Conservation (phyloP, 176 grass and related monocot genomes). For the Raddia distichophylla region DNA sequence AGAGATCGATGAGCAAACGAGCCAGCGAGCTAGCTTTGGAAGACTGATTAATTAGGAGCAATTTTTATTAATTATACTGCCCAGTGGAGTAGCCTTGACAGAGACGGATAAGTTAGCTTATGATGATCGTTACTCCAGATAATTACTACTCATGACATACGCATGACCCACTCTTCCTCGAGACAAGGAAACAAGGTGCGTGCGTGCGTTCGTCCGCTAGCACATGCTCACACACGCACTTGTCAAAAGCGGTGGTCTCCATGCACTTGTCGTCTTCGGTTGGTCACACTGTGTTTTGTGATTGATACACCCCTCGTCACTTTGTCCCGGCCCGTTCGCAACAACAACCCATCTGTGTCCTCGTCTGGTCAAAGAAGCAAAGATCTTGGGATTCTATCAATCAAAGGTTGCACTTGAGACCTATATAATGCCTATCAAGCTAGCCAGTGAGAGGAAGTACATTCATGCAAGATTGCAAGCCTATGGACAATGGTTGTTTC, state of each 20-base stretch:
- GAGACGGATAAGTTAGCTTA: too few relatives aligned
- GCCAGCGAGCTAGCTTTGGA: too few relatives aligned
- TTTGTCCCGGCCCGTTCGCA: background rate
- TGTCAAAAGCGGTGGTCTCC: conserved; percentile 36
- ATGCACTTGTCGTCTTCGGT: conserved; percentile 29
- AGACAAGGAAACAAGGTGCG: conserved; percentile 2
- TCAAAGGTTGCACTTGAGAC: background rate
- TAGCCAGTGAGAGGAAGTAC: background rate
- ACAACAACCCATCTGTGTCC: background rate
- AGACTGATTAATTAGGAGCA: too few relatives aligned
- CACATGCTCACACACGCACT: conserved; percentile 7
- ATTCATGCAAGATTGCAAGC: background rate
- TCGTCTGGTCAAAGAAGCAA: conserved; percentile 9
- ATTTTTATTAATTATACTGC: too few relatives aligned
- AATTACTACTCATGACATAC: background rate
- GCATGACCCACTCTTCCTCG: background rate
- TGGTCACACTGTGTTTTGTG: background rate
- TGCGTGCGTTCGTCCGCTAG: conserved; percentile 5
- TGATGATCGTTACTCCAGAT: background rate
- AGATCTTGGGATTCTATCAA: background rate
- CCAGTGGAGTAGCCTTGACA: too few relatives aligned
- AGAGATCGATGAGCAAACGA: too few relatives aligned
- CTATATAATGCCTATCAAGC: background rate
- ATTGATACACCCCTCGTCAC: background rate
- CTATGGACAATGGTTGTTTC: background rate